A percentile compares a stretch with the other conserved stretches of the same genome.
Evolutionary conservation across 116 monocot species (phyloP).

Genomic region (Thalassia testudinum): DNA sequence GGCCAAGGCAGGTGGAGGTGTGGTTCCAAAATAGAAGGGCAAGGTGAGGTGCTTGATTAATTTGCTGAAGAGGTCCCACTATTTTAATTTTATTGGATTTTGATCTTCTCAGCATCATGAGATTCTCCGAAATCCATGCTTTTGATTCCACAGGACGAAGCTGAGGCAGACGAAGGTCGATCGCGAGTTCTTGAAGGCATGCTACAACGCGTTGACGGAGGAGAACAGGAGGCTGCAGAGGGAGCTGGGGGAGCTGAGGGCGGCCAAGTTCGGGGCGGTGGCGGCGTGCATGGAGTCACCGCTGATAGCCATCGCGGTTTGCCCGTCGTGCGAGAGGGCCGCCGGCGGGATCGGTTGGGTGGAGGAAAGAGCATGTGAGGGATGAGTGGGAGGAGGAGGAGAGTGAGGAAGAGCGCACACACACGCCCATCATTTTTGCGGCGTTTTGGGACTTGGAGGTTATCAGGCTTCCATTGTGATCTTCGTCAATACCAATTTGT

Average conservation of each 20-base stretch:
- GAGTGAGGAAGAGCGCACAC: no score
- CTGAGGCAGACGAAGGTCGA: constrained; percentile 40
- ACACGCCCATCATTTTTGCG: no score
- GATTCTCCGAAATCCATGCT: no score
- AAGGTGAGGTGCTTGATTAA: constrained; percentile 1
- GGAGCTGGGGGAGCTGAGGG: constrained; percentile 28
- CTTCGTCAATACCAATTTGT: no score
- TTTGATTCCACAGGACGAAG: constrained; percentile 21
- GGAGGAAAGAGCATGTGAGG: no score
- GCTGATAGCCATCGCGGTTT: constrained; percentile 4
- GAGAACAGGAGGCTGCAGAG: constrained; percentile 34
- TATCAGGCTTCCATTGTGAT: no score
- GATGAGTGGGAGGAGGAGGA: no score
- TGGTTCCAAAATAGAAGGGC: constrained; percentile 13
- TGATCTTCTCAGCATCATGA: no score
- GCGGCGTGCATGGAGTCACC: constrained; percentile 1
- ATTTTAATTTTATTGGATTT: no score
- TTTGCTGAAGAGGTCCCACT: no score
- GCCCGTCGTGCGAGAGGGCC: constrained; percentile 16
- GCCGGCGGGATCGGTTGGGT: not conserved
- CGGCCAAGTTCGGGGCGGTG: not conserved
- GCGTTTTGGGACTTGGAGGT: no score
- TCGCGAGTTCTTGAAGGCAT: constrained; percentile 31
- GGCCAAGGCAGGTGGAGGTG: constrained; percentile 9
- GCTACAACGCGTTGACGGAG: constrained; percentile 25